Evolutionary conservation across 345 rosid species (phyloP).

Genomic region (Erucastrum elatum): DNA sequence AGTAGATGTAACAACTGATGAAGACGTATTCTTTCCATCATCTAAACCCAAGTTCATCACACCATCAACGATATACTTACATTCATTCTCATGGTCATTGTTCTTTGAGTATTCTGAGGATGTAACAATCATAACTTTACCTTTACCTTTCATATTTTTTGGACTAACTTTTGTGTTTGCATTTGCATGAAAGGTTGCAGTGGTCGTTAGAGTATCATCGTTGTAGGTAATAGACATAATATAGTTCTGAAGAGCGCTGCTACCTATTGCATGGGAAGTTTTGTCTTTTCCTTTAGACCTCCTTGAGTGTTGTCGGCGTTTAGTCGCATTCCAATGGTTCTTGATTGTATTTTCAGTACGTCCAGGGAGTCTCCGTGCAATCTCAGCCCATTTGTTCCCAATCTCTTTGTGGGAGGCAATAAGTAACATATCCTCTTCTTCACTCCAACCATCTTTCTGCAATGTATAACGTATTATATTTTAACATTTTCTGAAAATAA

Average conservation of each 20-base stretch:
- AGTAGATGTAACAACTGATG: constrained; percentile 9
- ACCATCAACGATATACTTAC: constrained; percentile 24
- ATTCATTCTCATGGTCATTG: background rate
- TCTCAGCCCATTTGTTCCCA: constrained; percentile 79
- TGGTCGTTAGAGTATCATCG: background rate
- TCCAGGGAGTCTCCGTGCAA: constrained; percentile 56
- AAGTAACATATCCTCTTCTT: constrained; percentile 50
- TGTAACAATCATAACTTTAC: background rate
- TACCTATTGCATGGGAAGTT: constrained; percentile 11
- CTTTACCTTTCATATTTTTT: background rate
- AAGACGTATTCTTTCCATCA: background rate
- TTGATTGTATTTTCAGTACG: constrained; percentile 67
- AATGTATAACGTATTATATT: background rate
- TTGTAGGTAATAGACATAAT: constrained; percentile 32
- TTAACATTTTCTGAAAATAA: background rate
- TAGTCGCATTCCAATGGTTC: constrained; percentile 61
- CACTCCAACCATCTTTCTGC: constrained; percentile 77
- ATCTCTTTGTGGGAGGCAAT: constrained; percentile 48
- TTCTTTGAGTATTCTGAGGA: background rate
- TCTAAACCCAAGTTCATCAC: constrained; percentile 13
- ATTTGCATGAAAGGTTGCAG: background rate
- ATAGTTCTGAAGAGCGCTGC: constrained; percentile 36
- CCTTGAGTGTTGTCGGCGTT: constrained; percentile 48
- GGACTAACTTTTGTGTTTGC: background rate
- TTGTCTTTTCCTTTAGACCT: constrained; percentile 40